Percentiles rank a stretch among this genome's conserved stretches.
Conservation (phyloP, 2,329 filamentous ascomycete genomes). For the Stemphylium lycopersici region DNA sequence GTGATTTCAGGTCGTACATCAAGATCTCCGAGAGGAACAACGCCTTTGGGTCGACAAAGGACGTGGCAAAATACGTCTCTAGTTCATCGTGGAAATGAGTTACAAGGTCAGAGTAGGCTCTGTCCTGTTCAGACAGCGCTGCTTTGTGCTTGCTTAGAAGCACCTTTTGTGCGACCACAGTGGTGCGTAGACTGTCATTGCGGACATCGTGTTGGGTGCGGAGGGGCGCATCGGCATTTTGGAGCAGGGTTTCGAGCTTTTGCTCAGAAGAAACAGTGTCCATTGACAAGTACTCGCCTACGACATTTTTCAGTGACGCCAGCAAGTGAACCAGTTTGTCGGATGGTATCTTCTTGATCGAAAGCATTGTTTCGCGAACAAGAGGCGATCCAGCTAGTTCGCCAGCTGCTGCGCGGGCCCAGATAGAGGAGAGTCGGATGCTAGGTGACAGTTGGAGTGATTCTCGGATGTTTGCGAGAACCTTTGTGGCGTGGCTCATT, state of each 20-base stretch:
- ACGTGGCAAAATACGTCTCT: constrained; percentile 53
- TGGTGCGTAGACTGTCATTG: constrained; percentile 73
- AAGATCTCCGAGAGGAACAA: constrained; percentile 73
- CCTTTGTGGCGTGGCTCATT: constrained; percentile 48
- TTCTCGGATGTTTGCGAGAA: constrained; percentile 47
- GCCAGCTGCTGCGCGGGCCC: constrained; percentile 65
- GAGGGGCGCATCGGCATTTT: constrained; percentile 53
- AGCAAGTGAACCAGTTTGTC: constrained; percentile 57
- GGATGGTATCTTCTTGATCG: constrained; percentile 66
- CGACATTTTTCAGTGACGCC: constrained; percentile 36
- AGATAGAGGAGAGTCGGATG: constrained; percentile 57
- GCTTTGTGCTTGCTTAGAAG: constrained; percentile 78
- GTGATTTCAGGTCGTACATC: constrained; percentile 74
- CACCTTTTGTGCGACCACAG: constrained; percentile 80
- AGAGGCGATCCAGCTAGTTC: constrained; percentile 60
- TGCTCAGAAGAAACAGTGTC: constrained; percentile 29
- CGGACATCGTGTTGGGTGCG: constrained; percentile 78
- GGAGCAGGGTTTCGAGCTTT: constrained; percentile 45
- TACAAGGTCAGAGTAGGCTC: constrained; percentile 70
- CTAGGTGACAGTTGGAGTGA: constrained; percentile 45
- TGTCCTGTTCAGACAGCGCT: constrained; percentile 72
- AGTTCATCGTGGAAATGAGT: constrained; percentile 62
- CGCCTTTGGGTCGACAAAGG: constrained; percentile 57
- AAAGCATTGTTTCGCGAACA: constrained; percentile 61
- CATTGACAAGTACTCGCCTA: constrained; percentile 26